phyloP scores from a whole-genome alignment of 2,329 filamentous ascomycete species.

The Pseudogymnoascus sp. region DNA sequence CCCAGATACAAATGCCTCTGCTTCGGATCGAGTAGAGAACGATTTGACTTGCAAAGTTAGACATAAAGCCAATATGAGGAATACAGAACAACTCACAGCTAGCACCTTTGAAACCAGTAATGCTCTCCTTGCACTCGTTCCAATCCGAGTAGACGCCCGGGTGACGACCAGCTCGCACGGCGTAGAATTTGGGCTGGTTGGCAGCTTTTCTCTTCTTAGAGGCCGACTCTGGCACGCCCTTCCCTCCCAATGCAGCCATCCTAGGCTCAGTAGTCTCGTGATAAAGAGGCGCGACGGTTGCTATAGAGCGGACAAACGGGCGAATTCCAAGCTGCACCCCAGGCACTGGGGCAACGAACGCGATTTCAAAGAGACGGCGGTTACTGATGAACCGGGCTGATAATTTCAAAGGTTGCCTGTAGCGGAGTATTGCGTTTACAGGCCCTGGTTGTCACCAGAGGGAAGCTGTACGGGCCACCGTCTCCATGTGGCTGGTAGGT shows the following conservation, averaged over 20 bases:
- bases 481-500: slow-evolving; percentile 2
- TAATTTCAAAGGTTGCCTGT: slow-evolving; percentile 4
- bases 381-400: background rate
- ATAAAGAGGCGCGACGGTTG: background rate
- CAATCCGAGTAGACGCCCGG: slow-evolving; percentile 58
- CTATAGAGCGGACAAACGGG: background rate
- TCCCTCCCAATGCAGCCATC: background rate
- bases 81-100: slow-evolving; percentile 49
- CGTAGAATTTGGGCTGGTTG: slow-evolving; percentile 48
- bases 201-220: slow-evolving; percentile 24
- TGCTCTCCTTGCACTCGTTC: slow-evolving; percentile 55
- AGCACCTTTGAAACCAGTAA: slow-evolving; percentile 55
- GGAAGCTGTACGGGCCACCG: background rate
- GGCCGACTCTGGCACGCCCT: background rate
- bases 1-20: slow-evolving; percentile 68
- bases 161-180: slow-evolving; percentile 48
- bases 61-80: background rate
- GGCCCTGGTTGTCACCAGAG: slow-evolving; percentile 6
- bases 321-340: background rate
- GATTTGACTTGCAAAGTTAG: slow-evolving; percentile 55
- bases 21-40: slow-evolving; percentile 66
- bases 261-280: background rate
- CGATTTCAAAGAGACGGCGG: background rate
- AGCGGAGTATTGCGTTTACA: background rate
- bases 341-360: background rate